These are phyloP conservation scores for Lojkania enalia DNA, from an alignment of 2,329 filamentous ascomycete genomes.

Conservation along the genomic window DNA sequence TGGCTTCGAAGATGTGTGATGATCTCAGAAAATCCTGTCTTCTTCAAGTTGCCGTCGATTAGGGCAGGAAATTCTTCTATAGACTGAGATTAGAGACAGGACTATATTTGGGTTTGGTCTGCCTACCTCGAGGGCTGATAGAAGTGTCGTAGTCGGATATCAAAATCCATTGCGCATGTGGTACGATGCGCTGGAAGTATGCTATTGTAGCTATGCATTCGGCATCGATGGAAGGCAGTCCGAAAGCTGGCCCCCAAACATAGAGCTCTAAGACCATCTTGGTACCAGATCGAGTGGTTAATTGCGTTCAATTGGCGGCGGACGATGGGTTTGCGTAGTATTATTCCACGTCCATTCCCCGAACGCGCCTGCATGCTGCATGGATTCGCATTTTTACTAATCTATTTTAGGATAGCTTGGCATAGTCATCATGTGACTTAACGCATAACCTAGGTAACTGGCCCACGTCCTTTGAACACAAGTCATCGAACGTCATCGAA, in stretches of 20 bases:
- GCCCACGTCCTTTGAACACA: no score
- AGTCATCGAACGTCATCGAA: no score
- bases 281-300: no score
- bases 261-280: slow-evolving; percentile 75
- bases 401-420: no score
- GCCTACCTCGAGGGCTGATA: slow-evolving; percentile 63
- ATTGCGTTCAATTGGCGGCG: no score
- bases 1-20: slow-evolving; percentile 56
- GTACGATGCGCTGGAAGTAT: slow-evolving; percentile 69
- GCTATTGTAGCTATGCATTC: slow-evolving; percentile 85
- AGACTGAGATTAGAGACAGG: background rate
- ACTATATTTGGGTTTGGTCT: background rate
- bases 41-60: slow-evolving; percentile 58
- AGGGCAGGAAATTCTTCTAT: slow-evolving; percentile 62
- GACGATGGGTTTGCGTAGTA: no score
- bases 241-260: slow-evolving; percentile 88
- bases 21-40: slow-evolving; percentile 65
- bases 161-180: slow-evolving; percentile 51
- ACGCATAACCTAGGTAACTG: no score
- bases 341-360: no score
- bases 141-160: slow-evolving; percentile 62
- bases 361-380: no score
- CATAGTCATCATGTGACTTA: no score
- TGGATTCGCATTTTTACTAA: no score
- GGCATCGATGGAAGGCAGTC: slow-evolving; percentile 85